Percentiles rank a stretch among this genome's conserved stretches.
phyloP scores from a whole-genome alignment of 2,329 filamentous ascomycete genomes.

The Sclerotinia subarctica region DNA sequence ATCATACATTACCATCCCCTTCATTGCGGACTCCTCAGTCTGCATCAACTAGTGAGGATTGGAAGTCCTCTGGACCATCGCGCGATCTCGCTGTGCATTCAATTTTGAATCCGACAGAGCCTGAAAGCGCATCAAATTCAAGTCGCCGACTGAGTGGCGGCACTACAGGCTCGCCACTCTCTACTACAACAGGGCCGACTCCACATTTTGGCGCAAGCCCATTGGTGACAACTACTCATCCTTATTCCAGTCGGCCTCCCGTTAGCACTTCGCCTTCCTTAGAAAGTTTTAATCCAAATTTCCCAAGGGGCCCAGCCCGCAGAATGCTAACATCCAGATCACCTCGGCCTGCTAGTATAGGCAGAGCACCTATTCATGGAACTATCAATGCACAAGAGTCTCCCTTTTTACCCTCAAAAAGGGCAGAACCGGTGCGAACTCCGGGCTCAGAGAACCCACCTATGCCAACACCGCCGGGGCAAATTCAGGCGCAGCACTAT shows the following conservation, averaged over 20 bases:
- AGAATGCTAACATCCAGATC: constrained; percentile 38
- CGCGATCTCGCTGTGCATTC: constrained; percentile 40
- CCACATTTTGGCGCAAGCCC: constrained; percentile 33
- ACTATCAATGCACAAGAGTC: constrained; percentile 49
- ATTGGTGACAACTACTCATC: constrained; percentile 25
- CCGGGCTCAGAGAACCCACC: constrained; percentile 43
- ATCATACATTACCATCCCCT: constrained; percentile 29
- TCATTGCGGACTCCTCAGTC: constrained; percentile 27
- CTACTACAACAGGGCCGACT: constrained; percentile 22
- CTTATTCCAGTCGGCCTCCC: constrained; percentile 30
- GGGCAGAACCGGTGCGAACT: constrained; percentile 42
- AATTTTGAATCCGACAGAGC: constrained; percentile 40
- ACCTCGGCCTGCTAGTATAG: constrained; percentile 52
- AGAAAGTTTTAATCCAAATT: constrained; percentile 33
- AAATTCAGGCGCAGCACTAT: constrained; percentile 32
- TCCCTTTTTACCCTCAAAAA: constrained; percentile 45
- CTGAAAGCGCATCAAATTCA: constrained; percentile 27
- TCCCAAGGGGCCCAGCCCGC: constrained; percentile 27
- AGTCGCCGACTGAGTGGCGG: constrained; percentile 29
- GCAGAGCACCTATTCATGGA: constrained; percentile 44
- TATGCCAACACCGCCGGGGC: constrained; percentile 40
- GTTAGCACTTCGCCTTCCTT: constrained; percentile 27
- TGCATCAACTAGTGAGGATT: constrained; percentile 28
- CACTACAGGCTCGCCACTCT: constrained; percentile 30
- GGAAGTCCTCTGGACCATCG: constrained; percentile 31